Conservation (phyloP, 2,329 filamentous ascomycete genomes). For the Epichloe glyceriae region DNA sequence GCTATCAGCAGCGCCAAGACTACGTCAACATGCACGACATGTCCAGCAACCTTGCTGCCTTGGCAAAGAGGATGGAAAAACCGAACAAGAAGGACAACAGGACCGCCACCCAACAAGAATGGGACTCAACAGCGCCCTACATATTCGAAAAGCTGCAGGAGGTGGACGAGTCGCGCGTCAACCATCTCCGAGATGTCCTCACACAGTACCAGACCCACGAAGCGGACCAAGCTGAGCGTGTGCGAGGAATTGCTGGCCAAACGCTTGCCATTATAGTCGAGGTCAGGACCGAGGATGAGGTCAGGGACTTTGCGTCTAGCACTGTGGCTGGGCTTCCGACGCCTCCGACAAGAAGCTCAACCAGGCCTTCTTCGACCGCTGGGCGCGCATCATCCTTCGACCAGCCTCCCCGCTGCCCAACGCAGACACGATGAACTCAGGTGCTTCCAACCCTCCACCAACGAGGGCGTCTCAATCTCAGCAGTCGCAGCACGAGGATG, state of each 20-base stretch:
- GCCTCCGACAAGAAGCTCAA: constrained; percentile 26
- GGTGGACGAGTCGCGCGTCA: constrained; percentile 76
- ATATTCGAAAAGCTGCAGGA: constrained; percentile 89
- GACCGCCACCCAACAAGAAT: constrained; percentile 70
- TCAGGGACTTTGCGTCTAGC: constrained; percentile 52
- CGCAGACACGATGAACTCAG: constrained; percentile 1
- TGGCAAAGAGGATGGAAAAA: constrained; percentile 83
- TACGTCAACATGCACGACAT: constrained; percentile 71
- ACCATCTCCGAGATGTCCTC: constrained; percentile 78
- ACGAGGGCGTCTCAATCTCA: constrained; percentile 2
- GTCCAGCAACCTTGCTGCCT: constrained; percentile 61
- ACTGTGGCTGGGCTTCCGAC: constrained; percentile 27
- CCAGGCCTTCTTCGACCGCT: constrained; percentile 25
- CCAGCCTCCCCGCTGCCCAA: constrained; percentile 1
- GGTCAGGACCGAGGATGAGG: constrained; percentile 76
- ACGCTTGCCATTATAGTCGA: constrained; percentile 75
- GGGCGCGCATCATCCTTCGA: constrained; percentile 7
- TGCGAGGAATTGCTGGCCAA: constrained; percentile 60
- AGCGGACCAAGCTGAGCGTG: constrained; percentile 70
- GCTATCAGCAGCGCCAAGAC: constrained; percentile 62
- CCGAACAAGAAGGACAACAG: constrained; percentile 66
- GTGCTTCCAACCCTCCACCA: constrained; percentile 3
- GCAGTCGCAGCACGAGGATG: constrained; percentile 4
- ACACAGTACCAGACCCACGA: constrained; percentile 92
- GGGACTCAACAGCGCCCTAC: constrained; percentile 89